Evolutionary conservation across 2,329 filamentous ascomycete genomes (phyloP).

Genomic region (Emericellopsis cladophorae): DNA sequence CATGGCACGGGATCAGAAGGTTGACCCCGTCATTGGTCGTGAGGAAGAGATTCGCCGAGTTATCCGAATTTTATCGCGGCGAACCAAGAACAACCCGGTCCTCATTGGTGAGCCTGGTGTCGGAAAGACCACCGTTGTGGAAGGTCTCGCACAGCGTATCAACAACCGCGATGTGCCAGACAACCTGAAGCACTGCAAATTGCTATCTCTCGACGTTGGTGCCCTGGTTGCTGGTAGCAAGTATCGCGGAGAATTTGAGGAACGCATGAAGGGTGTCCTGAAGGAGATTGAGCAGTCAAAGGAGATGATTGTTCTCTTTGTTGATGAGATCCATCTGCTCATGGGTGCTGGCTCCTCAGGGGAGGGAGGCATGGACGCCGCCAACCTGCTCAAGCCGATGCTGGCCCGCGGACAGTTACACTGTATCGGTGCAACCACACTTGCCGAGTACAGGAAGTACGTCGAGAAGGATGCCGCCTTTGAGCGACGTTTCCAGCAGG

Average conservation of each 20-base stretch:
- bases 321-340: slow-evolving; percentile 95
- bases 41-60: slow-evolving; percentile 93
- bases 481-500: slow-evolving; percentile 96
- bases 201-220: slow-evolving; percentile 91
- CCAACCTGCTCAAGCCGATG: slow-evolving; percentile 97
- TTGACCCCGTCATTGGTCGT: slow-evolving; percentile 91
- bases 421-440: slow-evolving; percentile 93
- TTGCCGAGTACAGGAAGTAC: slow-evolving; percentile 94
- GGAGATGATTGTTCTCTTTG: slow-evolving; percentile 95
- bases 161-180: slow-evolving; percentile 95
- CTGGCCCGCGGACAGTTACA: slow-evolving; percentile 91
- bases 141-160: slow-evolving; percentile 88
- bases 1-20: slow-evolving; percentile 92
- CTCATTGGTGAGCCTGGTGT: slow-evolving; percentile 97
- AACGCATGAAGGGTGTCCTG: slow-evolving; percentile 96
- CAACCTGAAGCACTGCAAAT: slow-evolving; percentile 83
- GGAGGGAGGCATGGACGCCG: slow-evolving; percentile 97
- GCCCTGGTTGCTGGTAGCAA: slow-evolving; percentile 94
- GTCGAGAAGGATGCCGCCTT: slow-evolving; percentile 98
- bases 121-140: slow-evolving; percentile 95
- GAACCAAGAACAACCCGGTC: slow-evolving; percentile 98
- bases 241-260: slow-evolving; percentile 96
- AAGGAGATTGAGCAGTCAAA: slow-evolving; percentile 94
- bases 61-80: slow-evolving; percentile 78
- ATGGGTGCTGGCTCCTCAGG: slow-evolving; percentile 95